Conservation (phyloP, 2,329 filamentous ascomycete species). For the Sporothrix schenckii region DNA sequence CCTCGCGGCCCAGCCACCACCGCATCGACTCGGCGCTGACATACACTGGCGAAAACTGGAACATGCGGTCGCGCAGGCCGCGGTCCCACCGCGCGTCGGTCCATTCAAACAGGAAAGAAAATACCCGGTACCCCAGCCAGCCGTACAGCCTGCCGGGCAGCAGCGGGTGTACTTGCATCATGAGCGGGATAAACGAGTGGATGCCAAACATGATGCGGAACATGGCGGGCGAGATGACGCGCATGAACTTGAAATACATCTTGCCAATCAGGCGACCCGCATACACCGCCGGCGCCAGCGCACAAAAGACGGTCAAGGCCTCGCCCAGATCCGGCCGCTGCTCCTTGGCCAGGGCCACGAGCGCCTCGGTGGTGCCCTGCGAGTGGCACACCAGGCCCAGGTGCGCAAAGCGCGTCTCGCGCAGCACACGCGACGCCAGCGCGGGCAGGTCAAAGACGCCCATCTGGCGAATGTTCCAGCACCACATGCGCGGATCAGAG, state of each 20-base stretch:
- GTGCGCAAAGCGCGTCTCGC: constrained; percentile 80
- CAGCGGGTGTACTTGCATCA: constrained; percentile 78
- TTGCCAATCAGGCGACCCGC: constrained; percentile 83
- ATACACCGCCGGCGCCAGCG: constrained; percentile 86
- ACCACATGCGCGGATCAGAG: constrained; percentile 88
- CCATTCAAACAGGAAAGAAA: constrained; percentile 89
- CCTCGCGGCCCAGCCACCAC: constrained; percentile 91
- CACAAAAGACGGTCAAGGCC: constrained; percentile 86
- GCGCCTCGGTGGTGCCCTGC: constrained; percentile 86
- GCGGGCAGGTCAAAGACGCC: constrained; percentile 86
- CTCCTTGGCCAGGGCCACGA: constrained; percentile 86
- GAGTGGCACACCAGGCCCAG: constrained; percentile 84
- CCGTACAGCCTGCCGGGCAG: constrained; percentile 73
- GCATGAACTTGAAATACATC: constrained; percentile 91
- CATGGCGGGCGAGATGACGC: constrained; percentile 70
- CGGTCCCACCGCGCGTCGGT: constrained; percentile 82
- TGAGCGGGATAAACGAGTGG: constrained; percentile 88
- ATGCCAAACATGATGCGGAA: constrained; percentile 88
- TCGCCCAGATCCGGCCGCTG: constrained; percentile 83
- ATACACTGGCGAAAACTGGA: constrained; percentile 90
- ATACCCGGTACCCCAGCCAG: constrained; percentile 82
- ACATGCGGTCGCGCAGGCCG: constrained; percentile 76
- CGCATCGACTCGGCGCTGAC: constrained; percentile 88
- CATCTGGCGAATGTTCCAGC: constrained; percentile 95
- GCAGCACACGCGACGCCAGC: constrained; percentile 75